Evolutionary conservation across 148 eudicot genomes (phyloP).

Genomic region (Euryodendron excelsum): DNA sequence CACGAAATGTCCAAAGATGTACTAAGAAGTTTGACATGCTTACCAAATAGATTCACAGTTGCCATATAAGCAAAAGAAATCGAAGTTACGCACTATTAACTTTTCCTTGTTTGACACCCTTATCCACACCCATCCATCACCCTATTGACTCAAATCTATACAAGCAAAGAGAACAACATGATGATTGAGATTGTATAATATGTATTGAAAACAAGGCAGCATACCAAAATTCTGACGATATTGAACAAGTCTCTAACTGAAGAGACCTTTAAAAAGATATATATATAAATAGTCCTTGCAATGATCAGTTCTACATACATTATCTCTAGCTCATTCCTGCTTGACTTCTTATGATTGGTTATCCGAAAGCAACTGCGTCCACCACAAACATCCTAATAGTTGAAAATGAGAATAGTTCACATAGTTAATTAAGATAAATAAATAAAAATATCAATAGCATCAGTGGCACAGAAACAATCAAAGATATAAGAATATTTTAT

Average conservation of each 20-base stretch:
- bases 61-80: no score
- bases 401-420: constrained; percentile 11
- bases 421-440: neutral
- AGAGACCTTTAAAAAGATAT: neutral
- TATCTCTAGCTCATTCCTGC: constrained; percentile 54
- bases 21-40: no score
- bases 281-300: neutral
- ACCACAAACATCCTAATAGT: constrained; percentile 63
- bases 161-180: neutral
- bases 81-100: no score
- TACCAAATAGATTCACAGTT: neutral
- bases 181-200: neutral
- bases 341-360: constrained; percentile 59
- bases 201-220: neutral
- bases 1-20: no score
- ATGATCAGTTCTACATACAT: constrained; percentile 45
- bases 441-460: neutral
- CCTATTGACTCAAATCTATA: neutral
- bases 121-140: neutral
- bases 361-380: constrained; percentile 76
- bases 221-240: neutral
- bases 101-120: neutral
- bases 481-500: neutral
- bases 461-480: neutral
- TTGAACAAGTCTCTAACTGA: neutral